Evolutionary conservation across 805 yeast species (phyloP), one percentile per base, ranked within the genome.

Genomic region (Ogataea nitratoaversa): DNA sequence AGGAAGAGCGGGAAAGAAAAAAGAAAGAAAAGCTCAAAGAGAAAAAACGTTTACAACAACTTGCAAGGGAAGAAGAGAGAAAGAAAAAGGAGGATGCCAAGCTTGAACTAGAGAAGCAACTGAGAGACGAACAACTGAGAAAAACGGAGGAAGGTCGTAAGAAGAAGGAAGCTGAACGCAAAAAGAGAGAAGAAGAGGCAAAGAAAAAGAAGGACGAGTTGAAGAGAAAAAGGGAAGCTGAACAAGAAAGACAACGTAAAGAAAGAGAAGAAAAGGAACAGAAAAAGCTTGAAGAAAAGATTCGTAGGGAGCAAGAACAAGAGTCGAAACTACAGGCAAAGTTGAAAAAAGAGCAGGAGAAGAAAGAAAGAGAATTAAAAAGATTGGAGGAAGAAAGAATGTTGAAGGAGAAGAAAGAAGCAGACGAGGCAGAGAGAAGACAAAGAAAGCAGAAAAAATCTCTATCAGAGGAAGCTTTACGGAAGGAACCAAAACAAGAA

Each of bases 21-120:
- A 81, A 78, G 59, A 77, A 73, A 56, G 89, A 84, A 51, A 82
- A 80, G 60, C 78, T 79, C 32, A 79, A 77, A 52, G 89, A 83
- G 53, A 82, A 80, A 69, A 82, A 81, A 54, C 69, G 79, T 29
- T 65, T 72, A 28, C 78, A 72, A 38, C 85, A 81, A 50, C 61
- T 68, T 19, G 82, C 82, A 0, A 78, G 75, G 44, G 86, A 79
- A 52, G 84, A 78, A 47, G 85, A 78, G 50, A 66, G 70, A 36
- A 68, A 66, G 41, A 70, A 65, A 50, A 77, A 74, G 44, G 83
- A 78, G 49, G 79, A 72, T 37, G 79, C 76, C 41, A 65, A 63
- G 41, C 72, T 72, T 41, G 76, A 76, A 46, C 68, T 69, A 19
- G 67, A 69, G 59, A 49, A 67, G 47, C 48, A 60, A 41, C 51